Evolutionary conservation across 805 yeast genomes (phyloP), one percentile per base, ranked within the genome.

Genomic region (Ogataea paradorogensis): DNA sequence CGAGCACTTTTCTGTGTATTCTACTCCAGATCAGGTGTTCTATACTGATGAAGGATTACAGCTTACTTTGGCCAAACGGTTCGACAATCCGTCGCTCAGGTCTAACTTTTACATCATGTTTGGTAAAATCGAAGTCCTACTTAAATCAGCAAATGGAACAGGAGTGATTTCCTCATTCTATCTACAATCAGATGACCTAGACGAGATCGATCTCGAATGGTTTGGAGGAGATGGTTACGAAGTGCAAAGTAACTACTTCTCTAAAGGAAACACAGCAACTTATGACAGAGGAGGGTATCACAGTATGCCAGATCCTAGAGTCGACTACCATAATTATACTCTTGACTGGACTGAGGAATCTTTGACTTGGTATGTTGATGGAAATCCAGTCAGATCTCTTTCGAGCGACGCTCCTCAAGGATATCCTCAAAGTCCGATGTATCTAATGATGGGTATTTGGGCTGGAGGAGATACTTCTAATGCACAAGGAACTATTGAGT

Each of bases 381-480:
- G 91, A 21, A 56, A 48, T 7, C 68, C 71, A 1, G 78, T 86
- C 8, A 78, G 97, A 68, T 74, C 84, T 1, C 65, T 90, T 38
- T 30, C 55, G 9, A 70, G 76, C 41, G 63, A 67, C 40, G 67
- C 80, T 15, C 57, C 76, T 13, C 72, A 78, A 55, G 95, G 95
- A 5, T 90, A 76, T 62, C 97, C 97, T 30, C 95, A 89, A 65
- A 68, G 88, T n/a, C 97, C 97, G 34, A 86, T 89, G 90, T 72
- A 67, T 48, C 58, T 84, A 9, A 71, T 67, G 56, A 67, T 77
- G 46, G 91, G 93, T 48, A 64, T 79, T 23, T 84, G 93, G 91
- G 89, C 89, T 4, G 91, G 90, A 53, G 93, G 93, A 58, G 89
- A 83, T 60, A 66, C 84, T 21, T 51, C 66, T 18, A 82, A 82